These are phyloP conservation scores for Hortaea werneckii DNA, from an alignment of 2,329 filamentous ascomycete genomes.

Conservation along the genomic window DNA sequence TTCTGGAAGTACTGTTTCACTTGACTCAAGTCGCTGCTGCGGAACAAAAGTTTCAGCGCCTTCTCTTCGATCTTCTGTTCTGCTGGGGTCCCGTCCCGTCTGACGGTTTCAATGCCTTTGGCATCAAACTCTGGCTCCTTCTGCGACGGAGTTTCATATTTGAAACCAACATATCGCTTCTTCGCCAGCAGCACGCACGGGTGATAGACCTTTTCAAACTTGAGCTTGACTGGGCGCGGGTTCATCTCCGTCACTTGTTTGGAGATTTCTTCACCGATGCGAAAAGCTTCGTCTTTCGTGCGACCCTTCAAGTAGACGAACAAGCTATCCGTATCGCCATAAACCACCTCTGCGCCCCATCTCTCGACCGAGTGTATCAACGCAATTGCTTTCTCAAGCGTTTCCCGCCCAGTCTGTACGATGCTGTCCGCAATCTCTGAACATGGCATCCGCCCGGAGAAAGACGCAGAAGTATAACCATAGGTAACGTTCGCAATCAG, in stretches of 20 bases:
- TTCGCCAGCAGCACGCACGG: conserved; percentile 91
- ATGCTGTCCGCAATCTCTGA: conserved; percentile 97
- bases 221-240: conserved; percentile 84
- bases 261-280: conserved; percentile 86
- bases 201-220: conserved; percentile 97
- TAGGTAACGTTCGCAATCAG: conserved; percentile 98
- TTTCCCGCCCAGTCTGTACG: conserved; percentile 90
- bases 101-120: conserved; percentile 95
- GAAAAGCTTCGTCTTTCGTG: conserved; percentile 79
- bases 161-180: conserved; percentile 96
- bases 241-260: conserved; percentile 80
- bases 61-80: conserved; percentile 97
- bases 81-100: conserved; percentile 85
- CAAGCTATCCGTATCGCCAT: conserved; percentile 92
- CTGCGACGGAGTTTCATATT: conserved; percentile 74
- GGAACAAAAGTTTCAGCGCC: conserved; percentile 77
- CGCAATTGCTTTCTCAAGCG: conserved; percentile 84
- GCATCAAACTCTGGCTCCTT: conserved; percentile 82
- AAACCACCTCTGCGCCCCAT: conserved; percentile 95
- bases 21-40: conserved; percentile 76
- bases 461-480: conserved; percentile 92
- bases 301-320: conserved; percentile 85
- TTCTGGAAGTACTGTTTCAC: conserved; percentile 84
- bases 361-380: conserved; percentile 76
- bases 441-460: conserved; percentile 95